Evolutionary conservation across 306 rosid genomes (phyloP).

Genomic region (Lotus japonicus): DNA sequence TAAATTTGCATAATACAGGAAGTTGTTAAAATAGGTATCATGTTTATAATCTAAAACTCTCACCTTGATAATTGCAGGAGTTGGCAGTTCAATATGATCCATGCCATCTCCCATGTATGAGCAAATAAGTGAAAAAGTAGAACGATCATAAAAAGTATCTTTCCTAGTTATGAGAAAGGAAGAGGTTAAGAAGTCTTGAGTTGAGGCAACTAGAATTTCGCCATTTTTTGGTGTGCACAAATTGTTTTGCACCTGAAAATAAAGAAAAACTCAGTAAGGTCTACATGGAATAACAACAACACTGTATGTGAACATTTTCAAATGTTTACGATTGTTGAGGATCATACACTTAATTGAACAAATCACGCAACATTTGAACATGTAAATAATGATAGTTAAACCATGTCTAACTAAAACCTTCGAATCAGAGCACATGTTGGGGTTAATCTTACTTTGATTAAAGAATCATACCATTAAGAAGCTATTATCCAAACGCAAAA

Average conservation of each 20-base stretch:
- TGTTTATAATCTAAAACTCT: constrained; percentile 9
- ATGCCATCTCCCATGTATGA: constrained; percentile 85
- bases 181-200: constrained; percentile 93
- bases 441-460: neutral
- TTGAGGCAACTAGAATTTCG: constrained; percentile 94
- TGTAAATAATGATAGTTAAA: constrained; percentile 4
- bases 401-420: too few relatives aligned
- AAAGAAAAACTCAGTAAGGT: constrained; percentile 15
- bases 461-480: neutral
- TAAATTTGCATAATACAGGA: neutral
- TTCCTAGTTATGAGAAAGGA: constrained; percentile 91
- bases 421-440: neutral
- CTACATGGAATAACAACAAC: neutral
- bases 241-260: constrained; percentile 84
- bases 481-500: neutral
- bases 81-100: constrained; percentile 82
- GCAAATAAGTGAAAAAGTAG: constrained; percentile 80
- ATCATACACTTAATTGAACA: constrained; percentile 4
- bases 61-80: constrained; percentile 90
- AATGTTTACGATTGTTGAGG: constrained; percentile 2
- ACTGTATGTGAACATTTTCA: neutral
- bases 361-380: neutral
- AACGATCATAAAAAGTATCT: constrained; percentile 94
- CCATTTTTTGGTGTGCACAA: constrained; percentile 98
- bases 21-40: neutral